A percentile compares a stretch with the other conserved stretches of the same genome.
These are phyloP conservation scores for Celoporthe dispersa DNA, from an alignment of 2,329 filamentous ascomycete species.

Conservation along the genomic window DNA sequence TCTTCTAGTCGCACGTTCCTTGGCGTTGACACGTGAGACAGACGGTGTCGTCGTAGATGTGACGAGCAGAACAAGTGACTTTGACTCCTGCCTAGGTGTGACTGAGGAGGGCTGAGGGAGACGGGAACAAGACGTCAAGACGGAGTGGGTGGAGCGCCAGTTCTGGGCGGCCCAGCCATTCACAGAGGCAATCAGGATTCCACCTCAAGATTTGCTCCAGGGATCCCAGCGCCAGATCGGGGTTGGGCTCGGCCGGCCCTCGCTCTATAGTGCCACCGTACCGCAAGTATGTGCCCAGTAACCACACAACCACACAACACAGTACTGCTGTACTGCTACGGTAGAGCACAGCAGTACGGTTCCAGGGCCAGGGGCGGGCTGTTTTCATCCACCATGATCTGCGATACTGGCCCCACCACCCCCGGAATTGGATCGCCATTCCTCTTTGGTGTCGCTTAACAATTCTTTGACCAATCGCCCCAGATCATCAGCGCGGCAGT, in stretches of 20 bases:
- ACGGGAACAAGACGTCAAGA: constrained; percentile 5
- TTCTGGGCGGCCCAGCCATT: not conserved
- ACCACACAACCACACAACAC: too few relatives aligned
- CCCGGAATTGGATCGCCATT: not conserved
- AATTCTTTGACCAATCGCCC: not conserved
- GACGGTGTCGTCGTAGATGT: constrained; percentile 4
- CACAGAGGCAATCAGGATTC: constrained; percentile 3
- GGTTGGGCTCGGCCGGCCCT: not conserved
- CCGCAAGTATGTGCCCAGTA: not conserved
- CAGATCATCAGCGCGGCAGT: constrained; percentile 4
- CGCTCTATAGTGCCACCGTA: not conserved
- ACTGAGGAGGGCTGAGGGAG: not conserved
- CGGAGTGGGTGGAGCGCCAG: constrained; percentile 2
- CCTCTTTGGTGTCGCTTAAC: not conserved
- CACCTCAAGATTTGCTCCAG: constrained; percentile 3
- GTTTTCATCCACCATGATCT: not conserved
- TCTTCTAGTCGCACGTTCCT: constrained; percentile 8
- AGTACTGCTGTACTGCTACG: not conserved
- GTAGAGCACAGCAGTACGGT: not conserved
- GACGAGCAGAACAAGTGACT: not conserved
- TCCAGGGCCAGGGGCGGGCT: not conserved
- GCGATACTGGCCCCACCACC: not conserved
- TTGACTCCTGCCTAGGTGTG: not conserved
- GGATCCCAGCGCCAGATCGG: constrained; percentile 1
- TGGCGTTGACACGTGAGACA: constrained; percentile 11